Conservation (phyloP, 345 rosid species). For the Balakata baccata region DNA sequence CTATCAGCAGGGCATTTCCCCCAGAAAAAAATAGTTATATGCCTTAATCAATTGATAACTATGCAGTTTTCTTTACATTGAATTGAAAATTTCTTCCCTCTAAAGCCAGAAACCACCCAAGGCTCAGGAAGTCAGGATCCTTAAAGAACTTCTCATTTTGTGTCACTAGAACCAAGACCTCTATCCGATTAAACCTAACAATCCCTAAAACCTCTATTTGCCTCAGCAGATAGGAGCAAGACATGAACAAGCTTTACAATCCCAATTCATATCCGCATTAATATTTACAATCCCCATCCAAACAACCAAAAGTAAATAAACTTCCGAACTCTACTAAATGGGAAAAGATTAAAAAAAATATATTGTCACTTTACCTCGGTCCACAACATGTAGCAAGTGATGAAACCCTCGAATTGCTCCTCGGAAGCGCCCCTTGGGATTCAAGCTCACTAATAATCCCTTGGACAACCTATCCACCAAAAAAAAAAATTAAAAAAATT, state of each 20-base stretch:
- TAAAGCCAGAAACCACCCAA: neutral
- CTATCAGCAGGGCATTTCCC: neutral
- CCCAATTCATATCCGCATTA: neutral
- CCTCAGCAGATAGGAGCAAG: neutral
- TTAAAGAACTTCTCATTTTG: neutral
- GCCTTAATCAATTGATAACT: neutral
- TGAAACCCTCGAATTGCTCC: constrained; percentile 99
- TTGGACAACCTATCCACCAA: constrained; percentile 75
- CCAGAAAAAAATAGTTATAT: neutral
- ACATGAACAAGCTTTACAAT: neutral
- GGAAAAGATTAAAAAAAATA: too few relatives aligned
- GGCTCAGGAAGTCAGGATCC: too few relatives aligned
- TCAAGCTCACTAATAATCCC: constrained; percentile 97
- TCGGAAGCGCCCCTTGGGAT: constrained; percentile 97
- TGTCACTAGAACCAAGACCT: neutral
- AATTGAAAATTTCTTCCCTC: neutral
- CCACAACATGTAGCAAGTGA: constrained; percentile 99
- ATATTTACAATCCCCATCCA: neutral
- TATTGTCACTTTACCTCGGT: constrained; percentile 65
- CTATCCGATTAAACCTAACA: too few relatives aligned
- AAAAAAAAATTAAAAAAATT: too few relatives aligned
- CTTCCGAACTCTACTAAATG: neutral
- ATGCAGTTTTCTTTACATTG: neutral
- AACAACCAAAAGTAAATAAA: constrained; percentile 11
- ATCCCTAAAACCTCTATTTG: neutral